Conservation (phyloP, 805 yeast genomes). For the Suhomyces sp. region DNA sequence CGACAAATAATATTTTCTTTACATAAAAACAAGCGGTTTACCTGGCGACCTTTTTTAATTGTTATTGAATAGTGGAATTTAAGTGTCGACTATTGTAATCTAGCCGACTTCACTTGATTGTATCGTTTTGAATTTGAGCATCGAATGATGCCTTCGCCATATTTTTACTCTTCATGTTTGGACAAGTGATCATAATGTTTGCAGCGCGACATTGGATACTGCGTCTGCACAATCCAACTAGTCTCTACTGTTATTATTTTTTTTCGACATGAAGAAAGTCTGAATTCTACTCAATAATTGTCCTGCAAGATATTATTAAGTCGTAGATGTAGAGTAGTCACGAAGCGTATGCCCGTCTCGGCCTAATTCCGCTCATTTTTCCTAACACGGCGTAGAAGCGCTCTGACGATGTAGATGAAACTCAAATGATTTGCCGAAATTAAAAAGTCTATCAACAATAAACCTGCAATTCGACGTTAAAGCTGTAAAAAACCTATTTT, state of each 20-base stretch:
- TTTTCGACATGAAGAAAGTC: neutral
- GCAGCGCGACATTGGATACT: neutral
- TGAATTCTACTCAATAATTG: neutral
- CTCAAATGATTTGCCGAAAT: neutral
- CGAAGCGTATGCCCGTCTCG: neutral
- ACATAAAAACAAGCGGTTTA: neutral
- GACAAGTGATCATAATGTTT: neutral
- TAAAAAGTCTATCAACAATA: conserved; percentile 1
- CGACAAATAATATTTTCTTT: neutral
- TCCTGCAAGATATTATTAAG: neutral
- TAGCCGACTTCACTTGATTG: neutral
- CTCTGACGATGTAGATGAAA: neutral
- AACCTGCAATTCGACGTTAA: neutral
- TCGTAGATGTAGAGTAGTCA: neutral
- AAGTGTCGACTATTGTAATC: neutral
- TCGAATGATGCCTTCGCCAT: neutral
- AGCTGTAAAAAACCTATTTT: neutral
- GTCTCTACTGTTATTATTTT: neutral
- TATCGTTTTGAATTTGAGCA: neutral
- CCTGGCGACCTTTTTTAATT: neutral
- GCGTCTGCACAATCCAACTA: neutral
- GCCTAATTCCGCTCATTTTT: neutral
- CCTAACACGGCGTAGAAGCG: neutral
- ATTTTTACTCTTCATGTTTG: neutral
- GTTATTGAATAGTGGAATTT: neutral